Percentiles rank a stretch among this genome's conserved stretches.
phyloP scores from a whole-genome alignment of 2,329 filamentous ascomycete genomes.

The Cytospora piceicola region DNA sequence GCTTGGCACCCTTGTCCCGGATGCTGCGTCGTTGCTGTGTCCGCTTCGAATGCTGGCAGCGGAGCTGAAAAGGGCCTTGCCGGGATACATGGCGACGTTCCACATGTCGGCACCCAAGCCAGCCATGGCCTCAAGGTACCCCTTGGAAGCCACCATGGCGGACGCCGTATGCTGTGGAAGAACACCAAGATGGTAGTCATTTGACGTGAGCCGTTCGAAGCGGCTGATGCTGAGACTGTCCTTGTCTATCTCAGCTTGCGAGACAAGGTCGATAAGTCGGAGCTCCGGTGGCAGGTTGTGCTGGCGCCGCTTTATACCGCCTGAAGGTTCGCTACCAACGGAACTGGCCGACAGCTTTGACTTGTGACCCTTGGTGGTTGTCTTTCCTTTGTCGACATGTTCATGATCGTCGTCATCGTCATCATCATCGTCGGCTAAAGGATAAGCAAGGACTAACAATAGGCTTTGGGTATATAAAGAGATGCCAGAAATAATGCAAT shows the following conservation, averaged over 20 bases:
- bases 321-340: conserved; percentile 60
- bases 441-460: conserved; percentile 89
- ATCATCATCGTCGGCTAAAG: conserved; percentile 73
- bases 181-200: conserved; percentile 89
- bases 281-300: conserved; percentile 87
- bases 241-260: conserved; percentile 84
- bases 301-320: conserved; percentile 70
- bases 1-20: conserved; percentile 51
- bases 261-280: conserved; percentile 84
- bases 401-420: conserved; percentile 49
- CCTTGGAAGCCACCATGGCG: conserved; percentile 66
- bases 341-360: conserved; percentile 51
- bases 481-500: conserved; percentile 97
- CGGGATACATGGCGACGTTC: conserved; percentile 89
- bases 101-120: conserved; percentile 77
- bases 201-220: conserved; percentile 81
- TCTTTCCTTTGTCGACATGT: conserved; percentile 35
- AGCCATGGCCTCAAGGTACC: conserved; percentile 77
- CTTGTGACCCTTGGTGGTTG: conserved; percentile 45
- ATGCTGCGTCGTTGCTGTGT: conserved; percentile 63
- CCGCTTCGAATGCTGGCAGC: conserved; percentile 73
- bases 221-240: conserved; percentile 85
- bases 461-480: conserved; percentile 93
- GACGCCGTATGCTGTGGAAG: conserved; percentile 72
- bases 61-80: conserved; percentile 78